phyloP scores from a whole-genome alignment of 495 filamentous ascomycete species.

The Letharia columbiana region DNA sequence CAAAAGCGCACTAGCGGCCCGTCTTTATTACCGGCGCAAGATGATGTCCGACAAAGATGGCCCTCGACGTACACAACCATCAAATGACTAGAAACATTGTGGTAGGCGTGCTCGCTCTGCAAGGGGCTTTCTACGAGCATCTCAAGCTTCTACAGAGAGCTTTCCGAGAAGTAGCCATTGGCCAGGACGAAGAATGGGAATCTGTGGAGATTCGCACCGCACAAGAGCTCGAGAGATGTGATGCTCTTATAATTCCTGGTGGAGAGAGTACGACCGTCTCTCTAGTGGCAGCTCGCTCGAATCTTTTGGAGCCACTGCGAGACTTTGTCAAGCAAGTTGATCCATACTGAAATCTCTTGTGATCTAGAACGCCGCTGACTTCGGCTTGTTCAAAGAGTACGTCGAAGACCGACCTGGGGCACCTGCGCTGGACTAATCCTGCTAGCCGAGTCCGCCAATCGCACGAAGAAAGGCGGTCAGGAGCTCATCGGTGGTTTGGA shows the following conservation, averaged over 20 bases:
- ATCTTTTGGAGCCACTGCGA: conserved; percentile 73
- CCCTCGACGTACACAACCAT: conserved; percentile 4
- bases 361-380: neutral
- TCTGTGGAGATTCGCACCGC: conserved; percentile 77
- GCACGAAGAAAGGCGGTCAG: conserved; percentile 83
- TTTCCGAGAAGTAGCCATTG: conserved; percentile 33
- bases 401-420: conserved; percentile 83
- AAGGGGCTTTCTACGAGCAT: conserved; percentile 91
- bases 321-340: conserved; percentile 83
- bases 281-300: conserved; percentile 71
- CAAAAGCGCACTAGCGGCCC: conserved; percentile 6
- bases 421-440: conserved; percentile 94
- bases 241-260: conserved; percentile 82
- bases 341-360: neutral
- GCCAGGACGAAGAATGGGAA: conserved; percentile 38
- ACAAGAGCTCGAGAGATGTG: conserved; percentile 59
- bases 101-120: conserved; percentile 81
- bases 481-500: conserved; percentile 88
- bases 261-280: conserved; percentile 94
- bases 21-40: conserved; percentile 8
- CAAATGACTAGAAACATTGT: conserved; percentile 40
- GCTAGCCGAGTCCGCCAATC: conserved; percentile 78
- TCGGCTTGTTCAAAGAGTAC: conserved; percentile 34
- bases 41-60: neutral
- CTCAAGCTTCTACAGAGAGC: conserved; percentile 66